Conservation (phyloP, 345 rosid species). For the Hibiscus syriacus region DNA sequence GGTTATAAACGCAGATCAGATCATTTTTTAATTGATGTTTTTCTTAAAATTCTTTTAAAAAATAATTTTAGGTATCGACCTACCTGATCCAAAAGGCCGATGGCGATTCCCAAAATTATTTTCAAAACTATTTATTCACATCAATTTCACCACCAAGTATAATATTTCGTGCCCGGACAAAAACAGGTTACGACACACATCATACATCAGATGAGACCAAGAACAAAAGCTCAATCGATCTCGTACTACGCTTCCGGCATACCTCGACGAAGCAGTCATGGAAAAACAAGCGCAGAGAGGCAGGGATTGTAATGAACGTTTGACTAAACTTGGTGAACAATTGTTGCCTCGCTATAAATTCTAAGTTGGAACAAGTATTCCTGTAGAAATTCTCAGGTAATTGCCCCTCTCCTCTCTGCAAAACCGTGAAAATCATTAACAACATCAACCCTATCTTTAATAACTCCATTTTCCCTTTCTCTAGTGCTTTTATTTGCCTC, state of each 20-base stretch:
- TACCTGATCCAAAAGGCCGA: no score
- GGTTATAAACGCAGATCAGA: no score
- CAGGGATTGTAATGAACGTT: constrained; percentile 61
- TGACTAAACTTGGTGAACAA: constrained; percentile 48
- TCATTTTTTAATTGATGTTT: no score
- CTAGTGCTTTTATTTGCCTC: background rate
- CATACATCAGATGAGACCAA: background rate
- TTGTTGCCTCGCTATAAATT: constrained; percentile 47
- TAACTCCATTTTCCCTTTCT: constrained; percentile 9
- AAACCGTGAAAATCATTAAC: constrained; percentile 18
- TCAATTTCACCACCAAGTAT: no score
- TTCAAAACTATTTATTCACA: no score
- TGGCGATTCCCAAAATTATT: no score
- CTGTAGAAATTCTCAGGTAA: constrained; percentile 50
- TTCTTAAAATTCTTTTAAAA: no score
- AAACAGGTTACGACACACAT: no score
- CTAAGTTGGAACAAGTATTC: constrained; percentile 53
- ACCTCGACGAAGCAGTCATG: constrained; percentile 90
- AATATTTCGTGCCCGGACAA: no score
- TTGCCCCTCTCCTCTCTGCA: constrained; percentile 34
- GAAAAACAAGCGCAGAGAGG: constrained; percentile 80
- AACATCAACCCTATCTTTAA: constrained; percentile 10
- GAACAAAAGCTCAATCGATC: background rate
- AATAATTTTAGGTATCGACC: no score
- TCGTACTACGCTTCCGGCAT: background rate